Base-by-base conservation (phyloP, 768 basidiomycete genomes). In the Russula vinacea region DNA sequence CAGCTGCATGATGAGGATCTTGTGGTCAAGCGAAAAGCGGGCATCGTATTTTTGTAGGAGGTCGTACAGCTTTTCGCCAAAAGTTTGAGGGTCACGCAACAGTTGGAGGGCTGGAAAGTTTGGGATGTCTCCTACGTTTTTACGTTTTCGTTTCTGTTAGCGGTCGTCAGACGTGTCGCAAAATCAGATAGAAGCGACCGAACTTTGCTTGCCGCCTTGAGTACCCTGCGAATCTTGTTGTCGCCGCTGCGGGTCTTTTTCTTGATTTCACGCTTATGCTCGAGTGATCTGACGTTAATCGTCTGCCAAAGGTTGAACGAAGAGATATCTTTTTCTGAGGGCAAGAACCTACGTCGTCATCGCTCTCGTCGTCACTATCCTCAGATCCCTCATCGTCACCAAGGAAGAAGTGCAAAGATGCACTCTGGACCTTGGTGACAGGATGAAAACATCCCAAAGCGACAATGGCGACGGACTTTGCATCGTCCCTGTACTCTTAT, bases 341-440 rank as follows among this genome's bases (percentile, higher is more conserved):
- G 33, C 35, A 26, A 60, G 56, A 16, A 56, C 67, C 70, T 45
- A 80, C 80, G 29, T 85, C 84, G 47, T 88, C 88, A 14, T 81
- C 81, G 32, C 54, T 56, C 67, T 90, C 90, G 1, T 88, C 84
- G 51, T 88, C 87, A 50, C 84, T 87, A 64, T 89, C 86, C 45
- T 85, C 86, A 59, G 82, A 81, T 22, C 87, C 86, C 24, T 92
- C 86, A 49, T 92, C 92, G 61, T 82, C 85, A 5, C 92, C 92
- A n/a, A 99, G 84, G 80, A 98, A 99, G 78, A 98, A 99, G 76
- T 98, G 94, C 17, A 95, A 76, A 1, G 94, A 92, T 2, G 94
- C 94, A 65, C 86, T 92, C 74, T 98, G 95, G 0, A 98, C 97
- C 76, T 98, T 98, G 58, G 87, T 80, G 45, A 88, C 84, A 26